phyloP scores from a whole-genome alignment of 805 yeast genomes.

The Scheffersomyces lignosus region DNA sequence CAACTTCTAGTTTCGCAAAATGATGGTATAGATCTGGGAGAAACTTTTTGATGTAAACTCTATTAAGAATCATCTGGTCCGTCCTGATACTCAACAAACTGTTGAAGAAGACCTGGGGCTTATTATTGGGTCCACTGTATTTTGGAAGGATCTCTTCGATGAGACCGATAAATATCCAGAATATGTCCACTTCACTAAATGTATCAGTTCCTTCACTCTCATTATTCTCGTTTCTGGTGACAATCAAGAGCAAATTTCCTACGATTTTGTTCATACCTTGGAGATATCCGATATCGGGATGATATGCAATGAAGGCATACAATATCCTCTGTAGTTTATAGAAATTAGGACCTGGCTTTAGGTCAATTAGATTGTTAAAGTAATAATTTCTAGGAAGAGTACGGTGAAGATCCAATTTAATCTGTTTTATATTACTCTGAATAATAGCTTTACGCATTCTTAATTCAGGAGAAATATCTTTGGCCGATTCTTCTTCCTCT shows the following conservation, averaged over 20 bases:
- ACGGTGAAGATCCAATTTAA: conserved; percentile 52
- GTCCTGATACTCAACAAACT: conserved; percentile 30
- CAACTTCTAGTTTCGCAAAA: conserved; percentile 34
- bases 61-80: conserved; percentile 40
- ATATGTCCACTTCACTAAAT: conserved; percentile 47
- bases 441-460: conserved; percentile 6
- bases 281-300: conserved; percentile 52
- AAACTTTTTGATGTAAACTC: conserved; percentile 27
- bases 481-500: not conserved
- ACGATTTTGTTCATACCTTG: conserved; percentile 65
- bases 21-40: conserved; percentile 44
- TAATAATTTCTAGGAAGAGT: conserved; percentile 56
- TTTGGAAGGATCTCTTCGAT: conserved; percentile 50
- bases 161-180: conserved; percentile 52
- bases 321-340: conserved; percentile 46
- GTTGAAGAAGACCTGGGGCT: conserved; percentile 9
- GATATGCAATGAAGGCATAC: conserved; percentile 49
- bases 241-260: conserved; percentile 44
- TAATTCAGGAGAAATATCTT: too few species aligned
- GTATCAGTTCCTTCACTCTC: conserved; percentile 5
- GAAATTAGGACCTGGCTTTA: conserved; percentile 55
- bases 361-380: conserved; percentile 39
- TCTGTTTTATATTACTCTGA: conserved; percentile 41
- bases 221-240: conserved; percentile 8
- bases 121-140: conserved; percentile 22